A percentile compares a stretch with the other conserved stretches of the same genome.
These are phyloP conservation scores for Cercospora sesami DNA, from an alignment of 2,329 filamentous ascomycete genomes.

Conservation along the genomic window DNA sequence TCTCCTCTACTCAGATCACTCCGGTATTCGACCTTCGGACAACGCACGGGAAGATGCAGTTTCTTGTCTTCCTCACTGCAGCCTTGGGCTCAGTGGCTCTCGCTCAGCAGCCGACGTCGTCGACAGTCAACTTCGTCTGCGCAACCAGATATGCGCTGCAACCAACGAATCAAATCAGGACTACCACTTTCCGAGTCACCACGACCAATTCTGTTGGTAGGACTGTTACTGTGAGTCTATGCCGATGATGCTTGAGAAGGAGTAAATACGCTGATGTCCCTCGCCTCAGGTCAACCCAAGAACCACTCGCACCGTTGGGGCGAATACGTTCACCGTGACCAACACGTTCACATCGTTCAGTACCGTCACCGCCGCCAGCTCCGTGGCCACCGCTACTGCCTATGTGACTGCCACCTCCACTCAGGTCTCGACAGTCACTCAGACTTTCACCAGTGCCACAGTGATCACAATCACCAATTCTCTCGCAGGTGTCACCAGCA, in stretches of 20 bases:
- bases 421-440: slow-evolving; percentile 4
- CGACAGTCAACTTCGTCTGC: slow-evolving; percentile 9
- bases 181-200: slow-evolving; percentile 1
- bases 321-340: slow-evolving; percentile 8
- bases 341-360: slow-evolving; percentile 11
- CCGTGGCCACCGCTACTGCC: not conserved
- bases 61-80: slow-evolving; percentile 8
- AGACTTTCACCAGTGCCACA: slow-evolving; percentile 5
- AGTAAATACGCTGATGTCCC: not conserved
- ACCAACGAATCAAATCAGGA: slow-evolving; percentile 9
- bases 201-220: slow-evolving; percentile 9
- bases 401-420: slow-evolving; percentile 11
- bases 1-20: not conserved
- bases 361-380: slow-evolving; percentile 2
- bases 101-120: slow-evolving; percentile 4
- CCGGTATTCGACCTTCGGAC: not conserved
- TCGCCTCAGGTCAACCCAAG: not conserved
- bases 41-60: slow-evolving; percentile 4
- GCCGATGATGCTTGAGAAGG: not conserved
- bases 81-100: slow-evolving; percentile 8
- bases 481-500: slow-evolving; percentile 5
- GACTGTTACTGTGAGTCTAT: slow-evolving; percentile 1
- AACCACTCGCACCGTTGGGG: not conserved
- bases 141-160: slow-evolving; percentile 6
- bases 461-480: not conserved